phyloP scores from a whole-genome alignment of 2,329 filamentous ascomycete genomes.

The Exophiala mesophila region DNA sequence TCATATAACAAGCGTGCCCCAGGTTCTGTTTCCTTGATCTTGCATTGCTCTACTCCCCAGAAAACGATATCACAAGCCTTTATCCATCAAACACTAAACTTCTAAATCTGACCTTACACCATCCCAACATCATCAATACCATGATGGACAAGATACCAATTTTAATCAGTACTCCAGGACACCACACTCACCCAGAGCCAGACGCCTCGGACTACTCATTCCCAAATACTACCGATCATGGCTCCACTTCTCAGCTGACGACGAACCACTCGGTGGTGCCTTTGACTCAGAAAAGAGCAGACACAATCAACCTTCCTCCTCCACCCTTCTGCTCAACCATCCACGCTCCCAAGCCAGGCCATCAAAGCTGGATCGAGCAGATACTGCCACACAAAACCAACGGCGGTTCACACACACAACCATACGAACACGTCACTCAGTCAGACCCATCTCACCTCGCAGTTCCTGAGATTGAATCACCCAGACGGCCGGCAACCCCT shows the following conservation, averaged over 20 bases:
- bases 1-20: slow-evolving; percentile 2
- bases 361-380: slow-evolving; percentile 12
- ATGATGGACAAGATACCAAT: slow-evolving; percentile 17
- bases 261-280: neutral
- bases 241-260: neutral
- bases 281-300: neutral
- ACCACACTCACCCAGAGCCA: slow-evolving; percentile 5
- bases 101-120: too few relatives aligned
- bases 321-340: slow-evolving; percentile 1
- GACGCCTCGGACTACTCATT: slow-evolving; percentile 2
- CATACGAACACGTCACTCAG: neutral
- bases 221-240: neutral
- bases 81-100: neutral
- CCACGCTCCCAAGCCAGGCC: slow-evolving; percentile 6
- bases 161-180: slow-evolving; percentile 14
- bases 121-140: neutral
- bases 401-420: slow-evolving; percentile 2
- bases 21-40: neutral
- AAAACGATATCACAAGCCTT: neutral
- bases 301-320: neutral
- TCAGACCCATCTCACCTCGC: slow-evolving; percentile 4
- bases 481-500: slow-evolving; percentile 13
- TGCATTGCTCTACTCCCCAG: slow-evolving; percentile 1
- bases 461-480: slow-evolving; percentile 6
- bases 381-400: slow-evolving; percentile 9